Evolutionary conservation across 768 basidiomycete genomes (phyloP), one percentile per base, ranked within the genome.

Genomic region (Lenzites betulinus): DNA sequence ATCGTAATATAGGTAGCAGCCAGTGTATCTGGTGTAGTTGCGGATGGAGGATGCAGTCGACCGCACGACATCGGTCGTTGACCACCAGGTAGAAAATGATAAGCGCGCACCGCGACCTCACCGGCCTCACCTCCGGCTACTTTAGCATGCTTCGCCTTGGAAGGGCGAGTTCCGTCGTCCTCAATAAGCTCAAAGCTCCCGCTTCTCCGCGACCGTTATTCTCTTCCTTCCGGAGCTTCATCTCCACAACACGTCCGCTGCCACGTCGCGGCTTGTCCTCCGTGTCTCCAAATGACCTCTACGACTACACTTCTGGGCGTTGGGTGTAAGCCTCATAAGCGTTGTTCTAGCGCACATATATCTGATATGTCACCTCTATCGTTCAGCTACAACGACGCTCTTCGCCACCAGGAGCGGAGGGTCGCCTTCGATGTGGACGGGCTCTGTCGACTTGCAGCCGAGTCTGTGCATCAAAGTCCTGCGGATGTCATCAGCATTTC

Each of bases 341-440:
- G 33, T 58, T 60, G 15, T 60, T 51, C 38, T 66, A 47, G 59
- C 13, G n/a, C n/a, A 39, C 60, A 52, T n/a, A 50, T 62, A 1
- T 64, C 59, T 61, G 38, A 64, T 36, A 43, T 50, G 36, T 57
- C 12, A 54, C 66, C 35, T 54, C 13, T 30, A 44, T 36, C 43
- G 51, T 66, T 64, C 59, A 69, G 67, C 15, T 26, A 18, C 52
- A 73, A 73, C 50, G 66, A 71, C 30, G 59, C 49, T 54, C 79
- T 81, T 76, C 81, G 79, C 67, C 79, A 66, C 63, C 67, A 62
- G 72, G 80, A 83, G 72, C 80, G 78, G 54, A 79, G 69, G 54
- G 73, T 33, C 58, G 71, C 63, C 16, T 81, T 82, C 72, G 57
- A 81, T 43, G 73, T 77, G 73, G 69, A 74, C 9, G 77, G 58